Percentiles rank a stretch among this genome's conserved stretches.
These are phyloP conservation scores for Vaccinium darrowii DNA, from an alignment of 148 eudicot genomes.

Conservation along the genomic window DNA sequence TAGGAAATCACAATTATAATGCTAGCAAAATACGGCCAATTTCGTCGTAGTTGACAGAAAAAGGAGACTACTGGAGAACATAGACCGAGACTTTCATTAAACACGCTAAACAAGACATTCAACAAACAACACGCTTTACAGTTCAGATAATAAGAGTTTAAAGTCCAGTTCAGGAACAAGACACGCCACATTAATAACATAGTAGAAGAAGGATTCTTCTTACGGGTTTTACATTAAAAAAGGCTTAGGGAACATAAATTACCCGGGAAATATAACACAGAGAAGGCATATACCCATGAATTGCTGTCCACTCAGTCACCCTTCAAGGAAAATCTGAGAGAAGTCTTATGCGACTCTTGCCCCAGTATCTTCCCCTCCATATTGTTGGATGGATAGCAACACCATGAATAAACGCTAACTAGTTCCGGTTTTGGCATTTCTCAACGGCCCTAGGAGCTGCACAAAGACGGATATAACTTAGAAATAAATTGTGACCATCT, in stretches of 20 bases:
- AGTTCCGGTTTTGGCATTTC: constrained; percentile 30
- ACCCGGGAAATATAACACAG: neutral
- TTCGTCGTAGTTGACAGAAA: neutral
- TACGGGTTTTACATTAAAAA: neutral
- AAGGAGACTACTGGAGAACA: neutral
- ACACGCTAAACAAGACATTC: neutral
- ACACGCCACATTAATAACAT: neutral
- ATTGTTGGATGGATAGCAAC: constrained; percentile 17
- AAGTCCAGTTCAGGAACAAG: neutral
- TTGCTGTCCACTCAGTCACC: constrained; percentile 8
- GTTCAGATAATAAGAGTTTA: neutral
- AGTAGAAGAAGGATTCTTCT: constrained; percentile 15
- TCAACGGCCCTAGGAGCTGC: constrained; percentile 46
- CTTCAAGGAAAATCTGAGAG: neutral
- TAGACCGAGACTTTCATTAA: neutral
- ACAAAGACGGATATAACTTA: neutral
- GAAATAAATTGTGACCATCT: neutral
- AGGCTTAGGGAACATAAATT: constrained; percentile 4
- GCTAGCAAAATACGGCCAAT: neutral
- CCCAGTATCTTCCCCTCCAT: neutral
- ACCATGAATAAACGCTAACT: constrained; percentile 18
- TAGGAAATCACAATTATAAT: neutral
- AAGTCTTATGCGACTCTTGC: neutral
- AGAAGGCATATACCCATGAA: constrained; percentile 16
- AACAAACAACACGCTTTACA: neutral